Conservation (phyloP, 768 basidiomycete species). For the Punctularia strigosozonata region DNA sequence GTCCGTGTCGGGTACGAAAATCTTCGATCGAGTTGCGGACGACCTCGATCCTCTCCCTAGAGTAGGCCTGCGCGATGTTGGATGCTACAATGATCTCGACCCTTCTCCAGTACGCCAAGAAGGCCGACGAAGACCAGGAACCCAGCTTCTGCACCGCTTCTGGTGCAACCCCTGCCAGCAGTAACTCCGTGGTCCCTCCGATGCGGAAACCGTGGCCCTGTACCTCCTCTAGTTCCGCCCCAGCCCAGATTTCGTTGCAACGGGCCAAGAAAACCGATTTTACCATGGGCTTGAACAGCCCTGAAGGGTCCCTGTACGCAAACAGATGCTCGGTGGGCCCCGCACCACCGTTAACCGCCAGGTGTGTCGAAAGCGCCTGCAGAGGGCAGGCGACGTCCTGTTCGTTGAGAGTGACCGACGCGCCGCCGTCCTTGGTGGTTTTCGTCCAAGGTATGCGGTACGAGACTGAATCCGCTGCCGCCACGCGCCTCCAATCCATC, state of each 20-base stretch:
- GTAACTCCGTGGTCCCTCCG: too few relatives aligned
- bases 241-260: slow-evolving; percentile 3
- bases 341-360: slow-evolving; percentile 8
- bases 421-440: slow-evolving; percentile 15
- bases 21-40: too few relatives aligned
- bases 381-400: slow-evolving; percentile 8
- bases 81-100: too few relatives aligned
- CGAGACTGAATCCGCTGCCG: slow-evolving; percentile 5
- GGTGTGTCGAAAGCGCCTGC: slow-evolving; percentile 15
- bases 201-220: too few relatives aligned
- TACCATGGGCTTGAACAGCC: slow-evolving; percentile 3
- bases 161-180: too few relatives aligned
- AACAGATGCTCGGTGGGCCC: too few relatives aligned
- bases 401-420: slow-evolving; percentile 17
- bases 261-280: neutral
- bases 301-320: neutral
- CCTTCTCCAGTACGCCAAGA: too few relatives aligned
- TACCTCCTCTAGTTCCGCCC: neutral
- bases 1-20: too few relatives aligned
- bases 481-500: neutral
- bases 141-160: too few relatives aligned
- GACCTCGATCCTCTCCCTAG: too few relatives aligned
- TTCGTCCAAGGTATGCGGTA: slow-evolving; percentile 26
- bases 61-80: too few relatives aligned
- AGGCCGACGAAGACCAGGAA: too few relatives aligned